phyloP scores from a whole-genome alignment of 164 flowering plant genomes.

The Akebia trifoliata region DNA sequence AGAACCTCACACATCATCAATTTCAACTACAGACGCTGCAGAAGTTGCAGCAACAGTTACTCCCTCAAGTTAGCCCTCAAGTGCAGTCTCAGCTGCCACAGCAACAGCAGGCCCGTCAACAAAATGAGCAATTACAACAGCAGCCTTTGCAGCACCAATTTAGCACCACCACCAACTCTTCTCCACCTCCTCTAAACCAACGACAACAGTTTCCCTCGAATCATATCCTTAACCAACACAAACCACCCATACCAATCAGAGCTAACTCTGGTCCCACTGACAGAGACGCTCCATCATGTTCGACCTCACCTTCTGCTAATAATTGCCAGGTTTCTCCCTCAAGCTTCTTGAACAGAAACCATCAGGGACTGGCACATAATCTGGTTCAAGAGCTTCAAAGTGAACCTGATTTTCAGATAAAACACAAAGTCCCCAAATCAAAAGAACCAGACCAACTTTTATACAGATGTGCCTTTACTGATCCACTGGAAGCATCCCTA shows the following conservation, averaged over 20 bases:
- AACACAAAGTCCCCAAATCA: conserved; percentile 41
- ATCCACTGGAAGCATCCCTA: conserved; percentile 75
- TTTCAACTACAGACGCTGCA: conserved; percentile 69
- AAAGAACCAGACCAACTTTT: conserved; percentile 52
- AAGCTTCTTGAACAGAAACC: conserved; percentile 49
- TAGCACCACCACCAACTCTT: conserved; percentile 3
- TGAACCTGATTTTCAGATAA: conserved; percentile 44
- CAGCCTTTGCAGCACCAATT: conserved; percentile 12
- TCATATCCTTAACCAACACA: conserved; percentile 44
- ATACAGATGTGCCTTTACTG: conserved; percentile 42
- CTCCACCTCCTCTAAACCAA: conserved; percentile 27
- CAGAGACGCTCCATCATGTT: conserved; percentile 82
- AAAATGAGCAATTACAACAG: conserved; percentile 30
- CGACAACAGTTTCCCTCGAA: conserved; percentile 39
- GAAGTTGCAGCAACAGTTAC: conserved; percentile 59
- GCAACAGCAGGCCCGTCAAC: conserved; percentile 42
- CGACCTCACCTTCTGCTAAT: conserved; percentile 81
- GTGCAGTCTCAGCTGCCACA: conserved; percentile 46
- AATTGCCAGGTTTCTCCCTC: conserved; percentile 53
- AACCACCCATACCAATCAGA: conserved; percentile 29
- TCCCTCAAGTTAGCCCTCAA: conserved; percentile 41
- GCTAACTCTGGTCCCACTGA: conserved; percentile 56
- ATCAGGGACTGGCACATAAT: conserved; percentile 38
- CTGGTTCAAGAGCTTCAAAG: conserved; percentile 53
- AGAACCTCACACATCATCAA: conserved; percentile 53